A percentile compares a stretch with the other conserved stretches of the same genome.
Conservation (phyloP, 768 basidiomycete species). For the Fomitopsis pulvina region DNA sequence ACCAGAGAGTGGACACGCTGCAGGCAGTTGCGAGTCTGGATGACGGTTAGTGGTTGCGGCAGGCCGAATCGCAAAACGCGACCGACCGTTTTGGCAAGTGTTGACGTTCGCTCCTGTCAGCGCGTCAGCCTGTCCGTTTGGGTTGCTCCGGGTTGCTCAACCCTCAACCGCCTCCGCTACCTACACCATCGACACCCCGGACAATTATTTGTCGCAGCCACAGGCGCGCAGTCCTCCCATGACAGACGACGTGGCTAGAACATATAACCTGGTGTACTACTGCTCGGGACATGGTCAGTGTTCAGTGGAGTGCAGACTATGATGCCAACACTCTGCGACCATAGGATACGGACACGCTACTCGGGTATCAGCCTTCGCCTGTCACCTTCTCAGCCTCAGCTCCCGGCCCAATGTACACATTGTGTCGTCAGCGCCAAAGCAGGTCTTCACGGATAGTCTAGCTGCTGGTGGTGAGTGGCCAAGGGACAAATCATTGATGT, state of each 20-base stretch:
- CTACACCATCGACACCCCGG: no score
- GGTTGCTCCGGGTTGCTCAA: neutral
- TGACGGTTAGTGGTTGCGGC: no score
- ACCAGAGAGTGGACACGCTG: no score
- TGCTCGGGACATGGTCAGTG: constrained; percentile 67
- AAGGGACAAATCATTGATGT: neutral
- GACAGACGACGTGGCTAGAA: neutral
- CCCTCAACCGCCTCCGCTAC: no score
- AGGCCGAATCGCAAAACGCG: no score
- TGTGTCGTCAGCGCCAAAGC: constrained; percentile 67
- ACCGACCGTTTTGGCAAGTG: neutral
- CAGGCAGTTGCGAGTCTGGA: no score
- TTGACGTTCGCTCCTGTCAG: neutral
- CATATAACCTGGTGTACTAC: constrained; percentile 49
- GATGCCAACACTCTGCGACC: neutral
- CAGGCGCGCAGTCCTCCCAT: neutral
- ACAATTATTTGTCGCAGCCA: neutral
- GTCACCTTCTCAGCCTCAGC: constrained; percentile 45
- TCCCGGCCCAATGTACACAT: constrained; percentile 49
- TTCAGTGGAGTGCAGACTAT: no score
- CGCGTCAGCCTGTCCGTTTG: neutral
- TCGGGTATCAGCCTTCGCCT: constrained; percentile 68
- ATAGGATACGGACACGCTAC: constrained; percentile 85
- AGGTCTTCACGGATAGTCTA: constrained; percentile 63
- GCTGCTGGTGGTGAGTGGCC: constrained; percentile 34